Conservation (phyloP, 371 early-diverging fungal species). For the Coemansia sp. region DNA sequence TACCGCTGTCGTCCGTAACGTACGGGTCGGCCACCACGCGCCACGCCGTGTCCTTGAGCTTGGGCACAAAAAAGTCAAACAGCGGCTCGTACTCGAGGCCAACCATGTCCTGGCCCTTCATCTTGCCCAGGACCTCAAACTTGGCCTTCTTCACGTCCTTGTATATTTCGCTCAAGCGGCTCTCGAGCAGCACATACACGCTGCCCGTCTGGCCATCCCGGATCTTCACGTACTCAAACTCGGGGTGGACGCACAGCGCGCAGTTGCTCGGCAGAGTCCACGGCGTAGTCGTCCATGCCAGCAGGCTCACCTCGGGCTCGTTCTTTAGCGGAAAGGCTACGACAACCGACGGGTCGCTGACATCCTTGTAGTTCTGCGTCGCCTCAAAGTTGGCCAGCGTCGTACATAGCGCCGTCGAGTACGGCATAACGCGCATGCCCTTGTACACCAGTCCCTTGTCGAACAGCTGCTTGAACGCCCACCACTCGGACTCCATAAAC, state of each 20-base stretch:
- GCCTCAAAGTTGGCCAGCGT: constrained; percentile 99
- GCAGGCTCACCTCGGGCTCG: constrained; percentile 78
- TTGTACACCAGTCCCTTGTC: constrained; percentile 97
- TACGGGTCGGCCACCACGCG: constrained; percentile 89
- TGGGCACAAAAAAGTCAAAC: constrained; percentile 81
- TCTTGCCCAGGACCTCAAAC: constrained; percentile 77
- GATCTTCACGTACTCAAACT: constrained; percentile 96
- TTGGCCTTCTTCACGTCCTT: constrained; percentile 96
- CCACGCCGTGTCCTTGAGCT: constrained; percentile 83
- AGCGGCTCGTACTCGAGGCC: constrained; percentile 93
- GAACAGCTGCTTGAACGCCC: constrained; percentile 98
- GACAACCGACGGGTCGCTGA: constrained; percentile 96
- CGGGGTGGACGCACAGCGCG: constrained; percentile 93
- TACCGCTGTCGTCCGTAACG: constrained; percentile 97
- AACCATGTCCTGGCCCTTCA: constrained; percentile 83
- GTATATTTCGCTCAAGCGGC: constrained; percentile 84
- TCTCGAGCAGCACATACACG: constrained; percentile 84
- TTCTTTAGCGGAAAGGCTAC: constrained; percentile 92
- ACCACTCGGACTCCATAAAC: constrained; percentile 99
- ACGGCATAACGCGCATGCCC: constrained; percentile 99
- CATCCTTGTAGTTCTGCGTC: constrained; percentile 99
- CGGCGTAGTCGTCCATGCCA: constrained; percentile 99
- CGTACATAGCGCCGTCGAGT: constrained; percentile 96
- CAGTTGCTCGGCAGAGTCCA: constrained; percentile 99
- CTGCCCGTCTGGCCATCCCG: constrained; percentile 77